Conservation (phyloP, 306 rosid species). For the Psophocarpus tetragonolobus region DNA sequence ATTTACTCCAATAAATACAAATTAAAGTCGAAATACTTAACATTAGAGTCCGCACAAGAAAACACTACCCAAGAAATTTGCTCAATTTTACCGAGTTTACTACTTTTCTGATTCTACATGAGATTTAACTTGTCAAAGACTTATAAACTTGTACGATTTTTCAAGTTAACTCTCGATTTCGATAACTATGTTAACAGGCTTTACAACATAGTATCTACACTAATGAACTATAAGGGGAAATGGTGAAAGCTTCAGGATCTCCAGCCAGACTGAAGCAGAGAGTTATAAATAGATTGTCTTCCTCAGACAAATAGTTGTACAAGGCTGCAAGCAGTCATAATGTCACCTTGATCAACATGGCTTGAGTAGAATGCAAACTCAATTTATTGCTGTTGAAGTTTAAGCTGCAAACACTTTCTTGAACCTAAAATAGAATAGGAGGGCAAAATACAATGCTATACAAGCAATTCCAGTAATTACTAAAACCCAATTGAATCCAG, state of each 20-base stretch:
- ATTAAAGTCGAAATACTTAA: no score
- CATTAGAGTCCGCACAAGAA: no score
- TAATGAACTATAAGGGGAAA: constrained; percentile 58
- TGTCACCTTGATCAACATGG: constrained; percentile 12
- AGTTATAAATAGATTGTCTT: background rate
- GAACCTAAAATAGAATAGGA: constrained; percentile 67
- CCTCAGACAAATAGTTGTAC: constrained; percentile 7
- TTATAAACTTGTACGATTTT: no score
- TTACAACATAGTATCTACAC: constrained; percentile 69
- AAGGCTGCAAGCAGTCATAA: background rate
- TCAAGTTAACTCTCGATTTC: no score
- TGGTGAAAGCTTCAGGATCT: constrained; percentile 19
- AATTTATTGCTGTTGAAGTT: constrained; percentile 23
- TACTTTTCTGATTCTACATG: no score
- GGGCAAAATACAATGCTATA: constrained; percentile 53
- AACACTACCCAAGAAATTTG: no score
- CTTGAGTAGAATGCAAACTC: constrained; percentile 29
- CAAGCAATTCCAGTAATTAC: constrained; percentile 54
- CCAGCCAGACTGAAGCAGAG: constrained; percentile 13
- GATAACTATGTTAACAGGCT: no score
- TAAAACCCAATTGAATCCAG: constrained; percentile 66
- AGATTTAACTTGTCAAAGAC: no score
- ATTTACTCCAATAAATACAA: no score
- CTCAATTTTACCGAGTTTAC: no score
- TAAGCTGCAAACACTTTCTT: constrained; percentile 71